phyloP scores from a whole-genome alignment of 2,329 filamentous ascomycete genomes.

The Tolypocladium endophyticum region DNA sequence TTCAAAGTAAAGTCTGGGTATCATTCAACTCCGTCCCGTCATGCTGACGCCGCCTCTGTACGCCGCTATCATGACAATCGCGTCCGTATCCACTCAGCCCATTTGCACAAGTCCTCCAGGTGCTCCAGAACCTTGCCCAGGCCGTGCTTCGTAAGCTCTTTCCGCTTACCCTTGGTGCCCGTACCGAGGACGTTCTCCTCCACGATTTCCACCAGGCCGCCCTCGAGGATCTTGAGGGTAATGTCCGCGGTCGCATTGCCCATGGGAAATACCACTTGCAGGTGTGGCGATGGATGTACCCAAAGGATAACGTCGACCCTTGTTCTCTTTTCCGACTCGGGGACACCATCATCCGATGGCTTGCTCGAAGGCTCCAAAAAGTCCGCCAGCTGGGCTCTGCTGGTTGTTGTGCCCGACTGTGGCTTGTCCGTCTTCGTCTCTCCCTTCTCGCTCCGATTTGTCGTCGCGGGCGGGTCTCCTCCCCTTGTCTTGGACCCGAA shows the following conservation, averaged over 20 bases:
- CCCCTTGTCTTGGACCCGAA: constrained; percentile 34
- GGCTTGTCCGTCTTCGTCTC: background rate
- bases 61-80: constrained; percentile 12
- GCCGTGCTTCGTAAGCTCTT: constrained; percentile 27
- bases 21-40: background rate
- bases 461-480: constrained; percentile 3
- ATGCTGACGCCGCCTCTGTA: background rate
- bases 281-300: constrained; percentile 35
- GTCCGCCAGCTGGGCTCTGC: constrained; percentile 19
- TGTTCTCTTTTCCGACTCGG: constrained; percentile 8
- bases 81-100: constrained; percentile 42
- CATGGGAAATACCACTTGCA: constrained; percentile 46
- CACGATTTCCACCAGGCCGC: constrained; percentile 46
- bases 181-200: constrained; percentile 39
- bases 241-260: constrained; percentile 37
- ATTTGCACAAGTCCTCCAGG: constrained; percentile 41
- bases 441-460: constrained; percentile 2
- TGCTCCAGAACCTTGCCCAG: constrained; percentile 36
- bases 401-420: constrained; percentile 12
- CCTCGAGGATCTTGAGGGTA: constrained; percentile 46
- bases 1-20: background rate
- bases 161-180: constrained; percentile 12
- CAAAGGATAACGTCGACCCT: constrained; percentile 43
- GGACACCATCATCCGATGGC: background rate
- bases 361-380: constrained; percentile 14